These are phyloP conservation scores for Stephania japonica DNA, from an alignment of 164 flowering plant genomes.

Conservation along the genomic window DNA sequence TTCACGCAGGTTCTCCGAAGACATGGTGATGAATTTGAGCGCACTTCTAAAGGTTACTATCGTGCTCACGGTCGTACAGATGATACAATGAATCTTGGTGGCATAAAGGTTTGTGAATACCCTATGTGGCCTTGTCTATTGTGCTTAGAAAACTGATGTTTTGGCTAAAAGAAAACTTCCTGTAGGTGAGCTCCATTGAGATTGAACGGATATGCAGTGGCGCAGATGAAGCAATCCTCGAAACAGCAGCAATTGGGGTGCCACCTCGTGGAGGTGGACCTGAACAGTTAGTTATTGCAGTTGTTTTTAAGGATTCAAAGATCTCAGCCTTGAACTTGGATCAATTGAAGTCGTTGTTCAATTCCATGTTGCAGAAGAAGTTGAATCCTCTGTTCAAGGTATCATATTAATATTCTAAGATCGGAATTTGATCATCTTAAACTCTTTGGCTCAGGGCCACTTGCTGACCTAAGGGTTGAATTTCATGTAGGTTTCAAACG, in stretches of 20 bases:
- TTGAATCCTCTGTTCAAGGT: constrained; percentile 92
- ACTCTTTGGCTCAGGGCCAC: not conserved
- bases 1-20: constrained; percentile 69
- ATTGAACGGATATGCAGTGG: constrained; percentile 80
- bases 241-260: constrained; percentile 91
- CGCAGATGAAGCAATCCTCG: constrained; percentile 52
- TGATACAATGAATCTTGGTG: constrained; percentile 99
- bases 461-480: not conserved
- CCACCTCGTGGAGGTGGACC: constrained; percentile 90
- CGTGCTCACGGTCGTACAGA: constrained; percentile 97
- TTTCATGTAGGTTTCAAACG: constrained; percentile 47
- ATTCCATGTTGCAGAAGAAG: constrained; percentile 67
- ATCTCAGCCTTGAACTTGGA: constrained; percentile 27
- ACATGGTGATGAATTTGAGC: constrained; percentile 94
- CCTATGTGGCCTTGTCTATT: not conserved
- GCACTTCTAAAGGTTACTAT: constrained; percentile 72
- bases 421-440: not conserved
- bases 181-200: constrained; percentile 91
- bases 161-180: not conserved
- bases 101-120: constrained; percentile 63
- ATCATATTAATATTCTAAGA: constrained; percentile 9
- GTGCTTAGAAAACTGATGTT: not conserved
- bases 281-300: constrained; percentile 68
- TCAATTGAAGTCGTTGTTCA: constrained; percentile 49
- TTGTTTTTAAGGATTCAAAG: constrained; percentile 59